Base-by-base conservation (phyloP, 306 rosid species). In the Canavalia gladiata region DNA sequence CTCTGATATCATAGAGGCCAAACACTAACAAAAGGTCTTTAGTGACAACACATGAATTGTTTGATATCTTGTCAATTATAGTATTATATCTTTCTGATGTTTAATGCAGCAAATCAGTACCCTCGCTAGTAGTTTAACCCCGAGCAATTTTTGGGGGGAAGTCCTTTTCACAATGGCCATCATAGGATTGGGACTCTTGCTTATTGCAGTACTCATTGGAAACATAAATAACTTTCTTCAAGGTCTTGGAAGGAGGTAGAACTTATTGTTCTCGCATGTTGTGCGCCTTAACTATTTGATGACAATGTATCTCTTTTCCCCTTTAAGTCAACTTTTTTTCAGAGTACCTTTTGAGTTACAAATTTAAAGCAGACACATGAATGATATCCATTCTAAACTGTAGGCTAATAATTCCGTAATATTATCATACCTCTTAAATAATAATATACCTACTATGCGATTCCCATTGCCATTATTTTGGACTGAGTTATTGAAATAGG, bases 181-280 rank as follows among this genome's bases (percentile, higher is more conserved):
- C 77, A 85, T 92, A 56, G 96, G 95, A 76, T 82, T 92, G 57
- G 98, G 98, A 50, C 96, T 94, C 77, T 87, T 94, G 87, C 97
- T 92, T 78, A 89, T 94, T 46, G 95, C 97, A 39, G 89, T 92
- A 71, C 97, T 94, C 74, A 90, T 94, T 77, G 97, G 98, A 71
- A 88, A 94, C 66, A 90, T 92, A 86, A 94, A 94, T 74, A 92
- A 92, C 87, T 94, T 92, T 82, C 97, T 94, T 73, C 98, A 91
- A 82, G 90, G 92, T 73, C 98, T 94, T 73, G 98, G 90, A 37
- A 78, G 79, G 58, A 88, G 97, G 98, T 94, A 86, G 71, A 41
- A 33, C 50, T 68, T 50, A 78, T 25, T 43, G 11, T 62, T 33
- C 8, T 18, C 37, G 35, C 37, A 41, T 82, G 83, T 28, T 41